These are phyloP conservation scores for Plasmodium inui DNA, from an alignment of 169 alveolate genomes.

Conservation along the genomic window DNA sequence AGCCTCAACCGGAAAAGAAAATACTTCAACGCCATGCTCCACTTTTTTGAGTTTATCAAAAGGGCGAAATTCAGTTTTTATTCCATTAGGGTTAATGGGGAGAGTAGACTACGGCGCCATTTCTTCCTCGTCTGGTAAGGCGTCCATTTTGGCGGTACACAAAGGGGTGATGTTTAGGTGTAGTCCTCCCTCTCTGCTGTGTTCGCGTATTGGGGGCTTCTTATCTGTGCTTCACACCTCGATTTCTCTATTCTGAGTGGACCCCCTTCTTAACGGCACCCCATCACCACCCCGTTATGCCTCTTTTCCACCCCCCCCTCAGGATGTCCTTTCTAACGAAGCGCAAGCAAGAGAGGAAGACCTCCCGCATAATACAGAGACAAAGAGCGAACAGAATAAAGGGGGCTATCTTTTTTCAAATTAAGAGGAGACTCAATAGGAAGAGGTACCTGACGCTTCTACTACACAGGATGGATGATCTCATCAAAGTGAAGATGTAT, in stretches of 20 bases:
- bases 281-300: neutral
- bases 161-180: neutral
- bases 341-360: conserved; percentile 18
- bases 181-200: neutral
- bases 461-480: conserved; percentile 3
- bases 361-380: neutral
- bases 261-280: neutral
- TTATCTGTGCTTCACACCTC: no score
- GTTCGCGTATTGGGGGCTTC: no score
- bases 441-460: conserved; percentile 5
- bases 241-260: neutral
- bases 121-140: conserved; percentile 33
- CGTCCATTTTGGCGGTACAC: neutral
- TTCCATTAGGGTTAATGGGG: neutral
- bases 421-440: conserved; percentile 13
- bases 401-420: conserved; percentile 17
- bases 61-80: conserved; percentile 17
- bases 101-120: neutral
- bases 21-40: conserved; percentile 16
- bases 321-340: conserved; percentile 1
- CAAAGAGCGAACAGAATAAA: conserved; percentile 26
- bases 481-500: conserved; percentile 12
- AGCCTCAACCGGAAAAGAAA: neutral
- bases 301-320: neutral
- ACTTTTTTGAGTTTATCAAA: conserved; percentile 29